Evolutionary conservation across 805 yeast species (phyloP), one percentile per base, ranked within the genome.

Genomic region (Yamadazyma akitaensis): DNA sequence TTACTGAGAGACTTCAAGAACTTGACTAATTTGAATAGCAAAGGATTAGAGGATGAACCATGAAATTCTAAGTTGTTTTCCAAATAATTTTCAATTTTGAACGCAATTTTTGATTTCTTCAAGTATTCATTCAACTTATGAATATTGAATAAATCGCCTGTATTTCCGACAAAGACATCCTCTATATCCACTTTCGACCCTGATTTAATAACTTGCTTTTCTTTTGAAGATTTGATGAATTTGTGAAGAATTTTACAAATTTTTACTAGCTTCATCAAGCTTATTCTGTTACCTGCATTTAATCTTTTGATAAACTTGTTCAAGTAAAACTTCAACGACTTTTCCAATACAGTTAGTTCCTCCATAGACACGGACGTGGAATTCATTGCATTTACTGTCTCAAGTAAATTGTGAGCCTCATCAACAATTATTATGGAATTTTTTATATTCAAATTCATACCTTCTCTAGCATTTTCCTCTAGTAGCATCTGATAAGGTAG

Each of bases 321-420:
- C 12, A 79, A 60, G 63, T 91, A 91, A 0, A 57, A 51, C 37
- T 75, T 70, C 34, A 91, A 56, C 0, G 85, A 82, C 2, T 53
- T 53, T 16, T 73, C 63, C 3, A 85, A 75, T 0, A 49, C 37
- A 2, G 53, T 36, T 9, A 88, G 66, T 28, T 85, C 88, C 0
- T 53, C 42, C 1, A 70, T 54, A 0, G 85, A 67, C 0, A 91
- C 67, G 3, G 76, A 63, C 1, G 81, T 74, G 0, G 96, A 88
- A 56, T 85, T 77, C 51, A 92, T 67, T 2, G 85, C 67, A 1
- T 84, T 77, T 2, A 91, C 79, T 0, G 91, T 82, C 54, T 90
- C 97, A 25, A 89, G 60, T 37, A 91, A 66, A 60, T 91, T 91
- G 60, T 91, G 98, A 0, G 97, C 97, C 60, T 91, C 98, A 62